These are phyloP conservation scores for Dactylellina haptotyla DNA, from an alignment of 2,329 filamentous ascomycete species.

Conservation along the genomic window DNA sequence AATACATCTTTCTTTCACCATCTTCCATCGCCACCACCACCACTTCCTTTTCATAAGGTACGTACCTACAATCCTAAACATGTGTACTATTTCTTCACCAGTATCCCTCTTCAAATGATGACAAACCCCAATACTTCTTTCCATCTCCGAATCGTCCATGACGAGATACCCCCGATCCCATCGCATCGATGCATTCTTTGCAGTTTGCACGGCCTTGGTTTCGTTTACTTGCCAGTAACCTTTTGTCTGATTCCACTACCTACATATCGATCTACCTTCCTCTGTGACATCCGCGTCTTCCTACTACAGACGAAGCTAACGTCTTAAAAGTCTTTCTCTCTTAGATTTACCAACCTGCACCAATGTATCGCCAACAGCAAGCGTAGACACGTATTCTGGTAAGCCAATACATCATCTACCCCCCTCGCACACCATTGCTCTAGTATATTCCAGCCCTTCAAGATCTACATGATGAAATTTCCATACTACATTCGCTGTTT, in stretches of 20 bases:
- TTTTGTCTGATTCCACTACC: constrained; percentile 56
- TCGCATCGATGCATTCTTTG: constrained; percentile 22
- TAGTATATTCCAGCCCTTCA: neutral
- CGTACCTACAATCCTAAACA: neutral
- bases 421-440: constrained; percentile 7
- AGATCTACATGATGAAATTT: constrained; percentile 57
- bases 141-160: constrained; percentile 59
- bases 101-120: constrained; percentile 35
- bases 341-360: neutral
- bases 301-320: constrained; percentile 7
- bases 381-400: constrained; percentile 16
- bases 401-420: neutral
- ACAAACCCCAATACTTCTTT: constrained; percentile 57
- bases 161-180: constrained; percentile 55
- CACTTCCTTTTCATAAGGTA: constrained; percentile 16
- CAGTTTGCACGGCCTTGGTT: constrained; percentile 13
- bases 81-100: neutral
- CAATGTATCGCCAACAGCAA: neutral
- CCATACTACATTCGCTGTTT: constrained; percentile 59
- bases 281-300: neutral
- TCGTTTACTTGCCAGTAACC: constrained; percentile 59
- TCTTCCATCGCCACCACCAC: constrained; percentile 16
- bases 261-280: constrained; percentile 4
- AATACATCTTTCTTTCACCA: neutral
- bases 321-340: constrained; percentile 19